Percentiles rank a stretch among this genome's conserved stretches.
phyloP scores from a whole-genome alignment of 257 asterid genomes.

The Solanum clarkiae region DNA sequence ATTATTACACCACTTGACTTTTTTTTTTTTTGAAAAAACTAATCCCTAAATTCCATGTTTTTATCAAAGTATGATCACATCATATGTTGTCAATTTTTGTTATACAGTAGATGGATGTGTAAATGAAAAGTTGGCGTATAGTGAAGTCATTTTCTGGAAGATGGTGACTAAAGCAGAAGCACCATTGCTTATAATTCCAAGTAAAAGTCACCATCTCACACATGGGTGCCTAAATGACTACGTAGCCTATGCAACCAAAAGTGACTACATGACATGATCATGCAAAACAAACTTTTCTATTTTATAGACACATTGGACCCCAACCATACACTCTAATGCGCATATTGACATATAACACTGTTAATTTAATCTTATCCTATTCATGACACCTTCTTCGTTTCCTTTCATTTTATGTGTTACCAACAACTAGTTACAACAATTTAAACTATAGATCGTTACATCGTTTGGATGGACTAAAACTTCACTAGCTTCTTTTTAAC shows the following conservation, averaged over 20 bases:
- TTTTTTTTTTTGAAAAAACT: not conserved
- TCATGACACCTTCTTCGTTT: not conserved
- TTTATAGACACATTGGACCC: not conserved
- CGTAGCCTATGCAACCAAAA: slow-evolving; percentile 1
- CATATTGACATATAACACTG: not conserved
- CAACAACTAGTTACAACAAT: not conserved
- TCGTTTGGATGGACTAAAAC: too few relatives aligned
- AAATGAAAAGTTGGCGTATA: not conserved
- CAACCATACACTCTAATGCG: not conserved
- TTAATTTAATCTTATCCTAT: not conserved
- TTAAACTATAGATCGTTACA: not conserved
- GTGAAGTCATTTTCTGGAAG: not conserved
- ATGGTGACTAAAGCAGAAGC: not conserved
- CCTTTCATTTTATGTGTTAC: too few relatives aligned
- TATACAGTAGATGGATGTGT: not conserved
- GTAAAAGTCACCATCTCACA: slow-evolving; percentile 1
- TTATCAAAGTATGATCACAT: not conserved
- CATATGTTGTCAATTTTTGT: not conserved
- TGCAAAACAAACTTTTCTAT: not conserved
- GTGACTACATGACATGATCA: slow-evolving; percentile 1
- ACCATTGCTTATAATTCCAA: not conserved
- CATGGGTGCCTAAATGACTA: slow-evolving; percentile 1
- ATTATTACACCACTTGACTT: not conserved
- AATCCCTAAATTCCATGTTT: not conserved
- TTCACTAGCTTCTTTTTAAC: not conserved